Evolutionary conservation across 257 asterid genomes (phyloP).

Genomic region (Henckelia pumila): DNA sequence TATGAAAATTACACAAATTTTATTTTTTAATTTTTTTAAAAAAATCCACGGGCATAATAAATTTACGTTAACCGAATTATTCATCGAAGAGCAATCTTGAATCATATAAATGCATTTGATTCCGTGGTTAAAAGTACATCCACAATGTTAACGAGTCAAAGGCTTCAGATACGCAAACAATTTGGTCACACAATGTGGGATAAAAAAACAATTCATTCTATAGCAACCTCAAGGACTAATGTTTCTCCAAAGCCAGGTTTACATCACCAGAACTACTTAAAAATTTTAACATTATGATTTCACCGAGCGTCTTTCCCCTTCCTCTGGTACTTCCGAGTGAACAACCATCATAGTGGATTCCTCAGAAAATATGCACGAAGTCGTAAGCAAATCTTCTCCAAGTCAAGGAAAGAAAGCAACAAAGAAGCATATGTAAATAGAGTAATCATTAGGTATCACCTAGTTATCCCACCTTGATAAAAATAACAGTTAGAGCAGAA

Average conservation of each 20-base stretch:
- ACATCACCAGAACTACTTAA: background rate
- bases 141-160: too few relatives aligned
- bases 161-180: too few relatives aligned
- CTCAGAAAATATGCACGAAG: constrained; percentile 42
- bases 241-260: background rate
- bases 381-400: constrained; percentile 75
- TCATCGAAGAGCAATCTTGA: too few relatives aligned
- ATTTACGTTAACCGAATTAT: too few relatives aligned
- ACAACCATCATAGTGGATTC: constrained; percentile 22
- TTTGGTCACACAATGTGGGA: too few relatives aligned
- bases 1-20: too few relatives aligned
- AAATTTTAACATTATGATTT: background rate
- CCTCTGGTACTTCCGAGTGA: background rate
- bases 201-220: background rate
- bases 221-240: background rate
- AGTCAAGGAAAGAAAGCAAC: constrained; percentile 55
- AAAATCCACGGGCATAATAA: too few relatives aligned
- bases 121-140: too few relatives aligned
- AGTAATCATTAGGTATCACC: background rate
- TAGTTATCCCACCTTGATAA: background rate
- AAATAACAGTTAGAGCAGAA: too few relatives aligned
- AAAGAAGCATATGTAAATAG: background rate
- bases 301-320: background rate
- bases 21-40: too few relatives aligned
- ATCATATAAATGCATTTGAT: too few relatives aligned